Evolutionary conservation across 2,329 filamentous ascomycete genomes (phyloP).

Genomic region (Hypoxylon sp.): DNA sequence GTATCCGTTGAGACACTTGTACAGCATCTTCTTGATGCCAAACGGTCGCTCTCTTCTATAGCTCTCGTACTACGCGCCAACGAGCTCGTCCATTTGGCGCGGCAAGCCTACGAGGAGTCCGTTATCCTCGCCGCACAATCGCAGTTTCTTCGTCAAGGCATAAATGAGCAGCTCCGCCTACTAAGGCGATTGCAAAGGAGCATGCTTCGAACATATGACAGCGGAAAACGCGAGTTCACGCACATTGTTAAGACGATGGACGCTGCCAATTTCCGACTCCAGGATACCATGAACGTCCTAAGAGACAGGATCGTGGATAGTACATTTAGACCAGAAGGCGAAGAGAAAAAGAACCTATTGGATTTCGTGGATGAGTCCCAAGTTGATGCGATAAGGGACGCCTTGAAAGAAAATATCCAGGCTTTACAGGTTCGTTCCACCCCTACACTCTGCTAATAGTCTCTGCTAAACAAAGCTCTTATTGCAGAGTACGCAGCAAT

Average conservation of each 20-base stretch:
- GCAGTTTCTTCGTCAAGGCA: constrained; percentile 75
- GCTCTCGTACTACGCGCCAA: constrained; percentile 87
- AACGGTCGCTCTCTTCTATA: constrained; percentile 88
- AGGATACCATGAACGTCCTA: constrained; percentile 76
- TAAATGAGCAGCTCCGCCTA: constrained; percentile 69
- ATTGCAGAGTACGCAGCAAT: constrained; percentile 72
- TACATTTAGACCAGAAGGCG: constrained; percentile 71
- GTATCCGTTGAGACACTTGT: constrained; percentile 82
- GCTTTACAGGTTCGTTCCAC: constrained; percentile 71
- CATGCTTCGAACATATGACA: constrained; percentile 70
- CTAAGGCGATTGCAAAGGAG: constrained; percentile 66
- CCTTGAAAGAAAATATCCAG: constrained; percentile 79
- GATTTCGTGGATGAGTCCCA: constrained; percentile 83
- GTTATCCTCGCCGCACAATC: constrained; percentile 80
- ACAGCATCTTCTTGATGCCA: constrained; percentile 86
- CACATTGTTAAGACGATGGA: constrained; percentile 76
- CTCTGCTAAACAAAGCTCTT: constrained; percentile 39
- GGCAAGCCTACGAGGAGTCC: constrained; percentile 82
- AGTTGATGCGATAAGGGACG: constrained; percentile 75
- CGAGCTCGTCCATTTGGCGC: constrained; percentile 84
- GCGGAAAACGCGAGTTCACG: constrained; percentile 72
- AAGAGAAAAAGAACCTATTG: constrained; percentile 74
- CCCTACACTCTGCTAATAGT: not conserved
- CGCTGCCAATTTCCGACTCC: constrained; percentile 74
- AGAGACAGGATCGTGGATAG: constrained; percentile 75